Evolutionary conservation across 805 yeast genomes (phyloP), one percentile per base, ranked within the genome.

Genomic region (Metschnikowia gelsemii): DNA sequence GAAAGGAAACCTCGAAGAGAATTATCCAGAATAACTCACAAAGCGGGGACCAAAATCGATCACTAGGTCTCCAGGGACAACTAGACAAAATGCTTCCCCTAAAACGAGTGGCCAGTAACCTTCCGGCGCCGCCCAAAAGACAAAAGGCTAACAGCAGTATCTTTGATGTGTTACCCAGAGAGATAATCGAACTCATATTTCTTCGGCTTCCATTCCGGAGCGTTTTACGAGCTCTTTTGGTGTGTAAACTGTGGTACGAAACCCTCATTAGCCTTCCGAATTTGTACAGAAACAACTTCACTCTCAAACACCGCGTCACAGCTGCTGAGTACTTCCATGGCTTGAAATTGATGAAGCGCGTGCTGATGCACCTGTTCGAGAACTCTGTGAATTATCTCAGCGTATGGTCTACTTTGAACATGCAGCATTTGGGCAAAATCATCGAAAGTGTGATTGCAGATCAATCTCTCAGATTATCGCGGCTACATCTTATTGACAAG

Each of bases 221-320:
- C 5, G 22, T 65, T 4, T 52, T 66, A 8, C 29, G 42, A 6
- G 63, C 67, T 32, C 73, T 58, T 42, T 42, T 57, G 21, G 74
- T 70, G 25, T 56, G 62, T 33, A 59, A 50, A 41, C 27, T 23
- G 12, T 70, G 75, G 75, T 62, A 68, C 42, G 13, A 36, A 6
- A 35, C 54, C 1, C 54, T 70, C 11, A 48, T 52, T 4, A 33
- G 39, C 1, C 46, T 69, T 1, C 68, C 68, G 1, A 30, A 39
- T 12, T 45, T 70, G 14, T 68, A 62, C 45, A 32, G 37, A 3
- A 31, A 35, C 14, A 47, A 49, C 1, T 48, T 63, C 22, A 35
- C 38, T 13, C 56, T 64, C 36, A 63, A 60, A 33, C 52, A 49
- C n/a, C 51, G 52, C 14, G 47, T 68, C 14, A 52, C 57, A 2